Evolutionary conservation across 306 rosid species (phyloP), one percentile per base, ranked within the genome.

Genomic region (Geum urbanum): DNA sequence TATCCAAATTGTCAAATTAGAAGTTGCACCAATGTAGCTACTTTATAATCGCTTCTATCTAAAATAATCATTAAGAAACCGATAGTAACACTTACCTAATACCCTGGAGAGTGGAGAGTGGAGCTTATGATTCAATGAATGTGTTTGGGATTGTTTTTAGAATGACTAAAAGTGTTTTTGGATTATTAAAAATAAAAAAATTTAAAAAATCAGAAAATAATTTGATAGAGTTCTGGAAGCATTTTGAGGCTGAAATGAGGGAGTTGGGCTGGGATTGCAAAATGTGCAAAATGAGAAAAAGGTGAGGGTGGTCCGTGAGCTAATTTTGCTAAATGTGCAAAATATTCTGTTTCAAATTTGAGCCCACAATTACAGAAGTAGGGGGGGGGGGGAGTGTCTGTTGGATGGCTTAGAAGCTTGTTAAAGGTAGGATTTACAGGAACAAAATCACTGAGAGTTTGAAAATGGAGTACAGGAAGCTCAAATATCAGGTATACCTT

Each of bases 381-480:
- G 10, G 46, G 46, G 46, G 10, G 16, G 52, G 11, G 24, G 57
- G 0, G 60, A 18, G 60, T 6, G n/a, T 50, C 68, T 39, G 47
- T 45, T 27, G n/a, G 14, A 69, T 55, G 64, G 53, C 63, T 45
- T 65, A 49, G 3, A 32, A n/a, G n/a, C n/a, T n/a, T n/a, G n/a
- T n/a, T n/a, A n/a, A n/a, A n/a, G n/a, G n/a, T n/a, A 20, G 2
- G 0, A 18, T n/a, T 32, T 6, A 22, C 52, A 4, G 8, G 14
- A 5, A 32, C 37, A n/a, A 44, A 24, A 24, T 0, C 52, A n/a
- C 15, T 58, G 54, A 12, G 22, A 69, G 58, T 66, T 49, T 55
- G 27, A 43, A 39, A 74, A 91, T 91, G 96, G 97, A 91, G 84
- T 91, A 91, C 80, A 69, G 92, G 72, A 91, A 89, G 81, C 85